phyloP scores from a whole-genome alignment of 2,329 filamentous ascomycete species.

The Cladosporium cucumerinum region DNA sequence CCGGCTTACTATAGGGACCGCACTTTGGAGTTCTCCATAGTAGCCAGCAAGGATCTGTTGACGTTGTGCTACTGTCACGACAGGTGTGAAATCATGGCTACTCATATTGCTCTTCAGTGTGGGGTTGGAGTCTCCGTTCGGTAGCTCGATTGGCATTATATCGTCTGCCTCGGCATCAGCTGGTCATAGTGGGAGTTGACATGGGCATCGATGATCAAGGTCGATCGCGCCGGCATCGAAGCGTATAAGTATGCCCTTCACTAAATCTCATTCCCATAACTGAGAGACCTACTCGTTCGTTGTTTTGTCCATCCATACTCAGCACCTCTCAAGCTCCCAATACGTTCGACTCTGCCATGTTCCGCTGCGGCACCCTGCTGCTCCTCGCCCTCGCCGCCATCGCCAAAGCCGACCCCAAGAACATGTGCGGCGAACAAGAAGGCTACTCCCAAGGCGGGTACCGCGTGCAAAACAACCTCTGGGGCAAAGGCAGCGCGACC shows the following conservation, averaged over 20 bases:
- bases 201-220: background rate
- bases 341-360: background rate
- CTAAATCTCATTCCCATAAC: background rate
- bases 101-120: background rate
- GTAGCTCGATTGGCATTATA: background rate
- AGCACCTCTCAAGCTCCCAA: background rate
- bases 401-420: background rate
- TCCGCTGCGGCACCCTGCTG: background rate
- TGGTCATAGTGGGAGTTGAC: background rate
- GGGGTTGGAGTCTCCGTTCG: background rate
- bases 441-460: slow-evolving; percentile 30
- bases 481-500: slow-evolving; percentile 40
- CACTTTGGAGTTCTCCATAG: background rate
- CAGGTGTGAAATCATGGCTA: background rate
- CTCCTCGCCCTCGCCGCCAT: background rate
- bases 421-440: slow-evolving; percentile 32
- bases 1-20: background rate
- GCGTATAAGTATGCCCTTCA: background rate
- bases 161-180: background rate
- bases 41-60: background rate
- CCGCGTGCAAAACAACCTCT: slow-evolving; percentile 43
- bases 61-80: background rate
- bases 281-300: background rate
- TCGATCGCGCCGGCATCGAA: background rate
- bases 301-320: background rate